phyloP scores from a whole-genome alignment of 495 filamentous ascomycete genomes.

The Penicillium silybi region DNA sequence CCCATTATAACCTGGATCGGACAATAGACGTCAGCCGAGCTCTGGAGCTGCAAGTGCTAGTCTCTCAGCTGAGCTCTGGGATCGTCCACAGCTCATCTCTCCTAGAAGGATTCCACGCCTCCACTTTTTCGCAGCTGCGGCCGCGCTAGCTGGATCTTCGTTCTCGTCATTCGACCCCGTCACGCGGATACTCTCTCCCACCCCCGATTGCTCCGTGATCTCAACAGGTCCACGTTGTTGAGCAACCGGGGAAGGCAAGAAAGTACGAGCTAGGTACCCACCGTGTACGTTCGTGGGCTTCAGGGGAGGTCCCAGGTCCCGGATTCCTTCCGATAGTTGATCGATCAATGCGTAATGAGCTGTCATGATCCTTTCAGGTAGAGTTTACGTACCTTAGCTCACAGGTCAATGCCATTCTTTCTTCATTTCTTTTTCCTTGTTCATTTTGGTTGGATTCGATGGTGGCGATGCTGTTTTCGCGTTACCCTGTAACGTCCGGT shows the following conservation, averaged over 20 bases:
- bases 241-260: background rate
- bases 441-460: background rate
- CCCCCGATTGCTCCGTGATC: constrained; percentile 2
- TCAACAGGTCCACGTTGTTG: background rate
- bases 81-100: background rate
- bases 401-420: background rate
- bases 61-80: background rate
- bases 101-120: constrained; percentile 3
- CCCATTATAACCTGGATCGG: background rate
- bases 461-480: background rate
- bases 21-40: background rate
- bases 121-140: constrained; percentile 9
- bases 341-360: background rate
- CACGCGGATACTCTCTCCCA: constrained; percentile 13
- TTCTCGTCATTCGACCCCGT: constrained; percentile 10
- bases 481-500: background rate
- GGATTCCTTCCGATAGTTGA: background rate
- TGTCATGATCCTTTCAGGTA: background rate
- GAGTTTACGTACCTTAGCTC: background rate
- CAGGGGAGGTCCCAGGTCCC: background rate
- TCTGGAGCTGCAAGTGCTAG: background rate
- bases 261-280: background rate
- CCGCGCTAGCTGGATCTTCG: constrained; percentile 11
- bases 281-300: background rate
- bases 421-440: background rate